These are phyloP conservation scores for Luffa acutangula DNA, from an alignment of 306 rosid genomes.

Conservation along the genomic window DNA sequence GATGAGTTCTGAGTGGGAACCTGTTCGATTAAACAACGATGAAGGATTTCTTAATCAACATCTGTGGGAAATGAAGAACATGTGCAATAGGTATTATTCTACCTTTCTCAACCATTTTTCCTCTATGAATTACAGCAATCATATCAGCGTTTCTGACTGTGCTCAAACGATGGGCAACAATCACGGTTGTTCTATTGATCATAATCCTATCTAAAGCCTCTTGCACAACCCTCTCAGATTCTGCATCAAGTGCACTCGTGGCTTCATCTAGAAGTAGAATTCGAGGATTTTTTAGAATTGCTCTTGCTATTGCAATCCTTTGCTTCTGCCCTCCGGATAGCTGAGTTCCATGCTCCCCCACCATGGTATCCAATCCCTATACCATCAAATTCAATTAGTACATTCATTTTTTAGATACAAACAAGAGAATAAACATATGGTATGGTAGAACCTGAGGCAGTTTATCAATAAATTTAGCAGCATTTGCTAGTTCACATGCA, in stretches of 20 bases:
- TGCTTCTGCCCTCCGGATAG: constrained; percentile 13
- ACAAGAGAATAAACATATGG: not conserved
- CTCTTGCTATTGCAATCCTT: constrained; percentile 13
- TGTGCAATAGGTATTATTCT: not conserved
- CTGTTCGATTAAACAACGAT: not conserved
- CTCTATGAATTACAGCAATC: constrained; percentile 10
- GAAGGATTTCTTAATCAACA: not conserved
- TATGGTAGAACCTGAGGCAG: constrained; percentile 6
- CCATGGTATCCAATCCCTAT: constrained; percentile 12
- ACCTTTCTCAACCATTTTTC: constrained; percentile 11
- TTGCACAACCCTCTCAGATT: constrained; percentile 11
- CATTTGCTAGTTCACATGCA: constrained; percentile 13
- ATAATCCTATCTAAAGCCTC: constrained; percentile 5
- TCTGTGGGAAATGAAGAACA: not conserved
- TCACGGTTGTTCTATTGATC: constrained; percentile 4
- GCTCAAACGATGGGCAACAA: constrained; percentile 16
- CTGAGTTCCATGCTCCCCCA: constrained; percentile 12
- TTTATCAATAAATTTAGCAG: constrained; percentile 11
- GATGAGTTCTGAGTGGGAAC: not conserved
- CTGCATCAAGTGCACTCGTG: constrained; percentile 13
- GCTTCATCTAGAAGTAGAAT: constrained; percentile 13
- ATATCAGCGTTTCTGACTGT: constrained; percentile 6
- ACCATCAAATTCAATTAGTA: not conserved
- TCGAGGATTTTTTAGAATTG: constrained; percentile 7
- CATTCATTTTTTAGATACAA: not conserved